Conservation (phyloP, 2,329 filamentous ascomycete species). For the Coccinonectria pachysandricola region DNA sequence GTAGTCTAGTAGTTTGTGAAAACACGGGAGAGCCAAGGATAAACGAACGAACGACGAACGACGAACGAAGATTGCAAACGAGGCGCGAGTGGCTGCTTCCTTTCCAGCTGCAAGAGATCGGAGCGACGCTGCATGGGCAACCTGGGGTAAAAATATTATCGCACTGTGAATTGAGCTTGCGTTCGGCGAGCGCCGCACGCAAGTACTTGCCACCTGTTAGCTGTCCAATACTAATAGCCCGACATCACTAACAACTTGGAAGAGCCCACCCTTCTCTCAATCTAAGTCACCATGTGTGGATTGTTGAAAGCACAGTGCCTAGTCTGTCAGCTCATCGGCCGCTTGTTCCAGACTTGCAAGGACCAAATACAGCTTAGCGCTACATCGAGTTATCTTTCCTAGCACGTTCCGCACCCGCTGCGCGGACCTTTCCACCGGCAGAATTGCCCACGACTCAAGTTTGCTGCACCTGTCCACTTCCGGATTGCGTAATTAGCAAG, state of each 20-base stretch:
- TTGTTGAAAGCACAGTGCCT: slow-evolving; percentile 12
- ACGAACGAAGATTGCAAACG: too few species aligned
- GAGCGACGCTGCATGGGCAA: slow-evolving; percentile 17
- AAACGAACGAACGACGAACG: too few species aligned
- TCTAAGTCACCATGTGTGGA: slow-evolving; percentile 9
- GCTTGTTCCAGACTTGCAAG: slow-evolving; percentile 15
- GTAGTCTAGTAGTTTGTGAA: background rate
- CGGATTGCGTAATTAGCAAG: slow-evolving; percentile 13
- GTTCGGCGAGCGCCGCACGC: slow-evolving; percentile 11
- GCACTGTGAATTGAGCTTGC: slow-evolving; percentile 13
- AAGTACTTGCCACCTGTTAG: slow-evolving; percentile 12
- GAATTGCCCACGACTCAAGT: background rate
- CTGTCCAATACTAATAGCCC: background rate
- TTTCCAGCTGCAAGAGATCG: slow-evolving; percentile 15
- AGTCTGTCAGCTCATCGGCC: slow-evolving; percentile 20
- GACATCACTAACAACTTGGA: too few species aligned
- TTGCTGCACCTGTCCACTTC: slow-evolving; percentile 14
- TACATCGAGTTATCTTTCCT: slow-evolving; percentile 8
- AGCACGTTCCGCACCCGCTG: slow-evolving; percentile 13
- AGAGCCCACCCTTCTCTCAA: too few species aligned
- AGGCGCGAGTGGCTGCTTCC: slow-evolving; percentile 20
- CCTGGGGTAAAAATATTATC: slow-evolving; percentile 14
- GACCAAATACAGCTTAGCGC: slow-evolving; percentile 14
- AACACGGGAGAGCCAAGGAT: background rate
- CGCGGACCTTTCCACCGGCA: background rate